These are phyloP conservation scores for Dactylellina sp. DNA, from an alignment of 2,329 filamentous ascomycete species.

Conservation along the genomic window DNA sequence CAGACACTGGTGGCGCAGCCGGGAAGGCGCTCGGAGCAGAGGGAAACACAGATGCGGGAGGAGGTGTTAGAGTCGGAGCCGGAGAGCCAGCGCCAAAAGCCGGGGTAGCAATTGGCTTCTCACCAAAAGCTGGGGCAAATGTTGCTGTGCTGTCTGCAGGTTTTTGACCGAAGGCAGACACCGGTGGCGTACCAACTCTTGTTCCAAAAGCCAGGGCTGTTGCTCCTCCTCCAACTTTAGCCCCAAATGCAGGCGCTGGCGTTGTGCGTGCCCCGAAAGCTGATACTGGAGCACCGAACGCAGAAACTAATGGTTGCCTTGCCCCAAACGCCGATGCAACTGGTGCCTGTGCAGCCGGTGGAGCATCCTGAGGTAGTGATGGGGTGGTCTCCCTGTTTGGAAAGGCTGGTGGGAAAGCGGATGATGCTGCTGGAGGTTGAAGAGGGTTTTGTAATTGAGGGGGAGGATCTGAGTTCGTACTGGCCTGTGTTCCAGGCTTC, in stretches of 20 bases:
- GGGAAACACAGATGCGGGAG: slow-evolving; percentile 23
- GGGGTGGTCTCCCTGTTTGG: slow-evolving; percentile 19
- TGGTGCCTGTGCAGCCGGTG: slow-evolving; percentile 8
- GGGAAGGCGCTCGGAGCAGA: slow-evolving; percentile 7
- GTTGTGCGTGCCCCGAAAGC: slow-evolving; percentile 34
- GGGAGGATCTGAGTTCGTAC: slow-evolving; percentile 1
- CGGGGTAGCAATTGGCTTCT: slow-evolving; percentile 11
- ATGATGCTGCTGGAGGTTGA: slow-evolving; percentile 11
- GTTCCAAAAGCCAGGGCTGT: slow-evolving; percentile 28
- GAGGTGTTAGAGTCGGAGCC: slow-evolving; percentile 15
- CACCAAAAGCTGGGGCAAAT: slow-evolving; percentile 26
- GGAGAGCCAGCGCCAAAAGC: slow-evolving; percentile 8
- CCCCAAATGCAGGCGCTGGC: slow-evolving; percentile 25
- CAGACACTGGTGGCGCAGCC: slow-evolving; percentile 10
- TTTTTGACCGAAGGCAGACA: slow-evolving; percentile 35
- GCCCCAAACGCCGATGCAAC: slow-evolving; percentile 34
- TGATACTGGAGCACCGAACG: slow-evolving; percentile 31
- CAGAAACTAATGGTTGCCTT: slow-evolving; percentile 20
- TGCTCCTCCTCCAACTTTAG: slow-evolving; percentile 6
- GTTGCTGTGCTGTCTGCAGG: slow-evolving; percentile 12
- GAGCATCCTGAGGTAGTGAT: slow-evolving; percentile 3
- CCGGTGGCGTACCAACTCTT: slow-evolving; percentile 15
- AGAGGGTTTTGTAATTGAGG: slow-evolving; percentile 16
- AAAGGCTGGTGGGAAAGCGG: slow-evolving; percentile 26
- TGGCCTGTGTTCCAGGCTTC: slow-evolving; percentile 5